phyloP scores from a whole-genome alignment of 2,329 filamentous ascomycete species.

The Fusarium papillatum region DNA sequence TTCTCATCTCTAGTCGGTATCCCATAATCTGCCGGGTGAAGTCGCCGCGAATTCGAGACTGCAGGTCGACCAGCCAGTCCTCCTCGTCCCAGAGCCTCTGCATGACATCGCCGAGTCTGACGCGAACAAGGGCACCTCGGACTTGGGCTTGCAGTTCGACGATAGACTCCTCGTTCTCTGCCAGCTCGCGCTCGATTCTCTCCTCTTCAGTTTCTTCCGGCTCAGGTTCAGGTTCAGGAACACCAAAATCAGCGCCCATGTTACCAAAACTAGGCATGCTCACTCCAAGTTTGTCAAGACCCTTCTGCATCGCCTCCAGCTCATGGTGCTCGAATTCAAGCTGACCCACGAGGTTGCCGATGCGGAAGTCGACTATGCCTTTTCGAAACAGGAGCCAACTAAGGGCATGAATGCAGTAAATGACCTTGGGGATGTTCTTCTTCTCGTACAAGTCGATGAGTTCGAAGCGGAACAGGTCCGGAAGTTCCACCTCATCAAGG shows the following conservation, averaged over 20 bases:
- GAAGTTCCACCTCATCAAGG: slow-evolving; percentile 90
- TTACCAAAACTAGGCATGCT: slow-evolving; percentile 98
- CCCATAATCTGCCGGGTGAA: slow-evolving; percentile 86
- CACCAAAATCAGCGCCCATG: slow-evolving; percentile 96
- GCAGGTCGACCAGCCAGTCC: slow-evolving; percentile 82
- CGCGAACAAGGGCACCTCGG: slow-evolving; percentile 82
- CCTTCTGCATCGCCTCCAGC: slow-evolving; percentile 96
- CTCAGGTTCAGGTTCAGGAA: slow-evolving; percentile 79
- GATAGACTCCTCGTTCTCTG: slow-evolving; percentile 80
- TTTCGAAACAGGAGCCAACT: slow-evolving; percentile 98
- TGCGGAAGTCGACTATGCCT: slow-evolving; percentile 94
- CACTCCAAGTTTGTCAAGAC: slow-evolving; percentile 93
- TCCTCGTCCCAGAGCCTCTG: slow-evolving; percentile 91
- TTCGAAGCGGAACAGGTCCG: slow-evolving; percentile 97
- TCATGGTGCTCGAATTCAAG: slow-evolving; percentile 98
- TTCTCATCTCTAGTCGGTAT: slow-evolving; percentile 87
- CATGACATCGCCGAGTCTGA: slow-evolving; percentile 87
- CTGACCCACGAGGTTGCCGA: slow-evolving; percentile 96
- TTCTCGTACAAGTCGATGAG: slow-evolving; percentile 98
- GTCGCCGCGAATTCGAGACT: slow-evolving; percentile 89
- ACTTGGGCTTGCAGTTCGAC: slow-evolving; percentile 89
- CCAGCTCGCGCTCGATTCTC: slow-evolving; percentile 84
- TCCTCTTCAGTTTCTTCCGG: slow-evolving; percentile 93
- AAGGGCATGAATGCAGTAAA: slow-evolving; percentile 97
- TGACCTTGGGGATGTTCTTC: slow-evolving; percentile 99